These are phyloP conservation scores for Rhizophora apiculata DNA, from an alignment of 345 rosid species.

Conservation along the genomic window DNA sequence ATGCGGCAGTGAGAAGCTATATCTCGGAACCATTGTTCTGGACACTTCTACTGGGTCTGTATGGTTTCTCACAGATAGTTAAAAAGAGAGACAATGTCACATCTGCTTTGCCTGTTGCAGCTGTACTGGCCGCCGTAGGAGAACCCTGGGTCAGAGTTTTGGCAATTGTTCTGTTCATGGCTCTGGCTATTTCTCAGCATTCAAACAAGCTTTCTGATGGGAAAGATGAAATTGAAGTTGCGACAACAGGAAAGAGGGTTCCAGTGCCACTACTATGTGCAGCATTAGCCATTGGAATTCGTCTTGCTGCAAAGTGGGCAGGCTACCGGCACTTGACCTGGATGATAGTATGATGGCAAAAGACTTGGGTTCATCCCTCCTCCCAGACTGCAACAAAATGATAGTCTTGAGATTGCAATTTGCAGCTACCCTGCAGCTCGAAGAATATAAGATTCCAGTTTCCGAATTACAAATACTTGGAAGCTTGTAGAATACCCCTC, in stretches of 20 bases:
- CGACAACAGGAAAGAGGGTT: conserved; percentile 27
- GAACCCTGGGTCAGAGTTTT: conserved; percentile 83
- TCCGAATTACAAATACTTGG: too few species aligned
- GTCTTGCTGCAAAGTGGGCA: conserved; percentile 84
- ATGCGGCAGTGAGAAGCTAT: conserved; percentile 67
- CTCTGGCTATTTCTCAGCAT: conserved; percentile 65
- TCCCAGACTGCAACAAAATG: neutral
- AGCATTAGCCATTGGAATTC: conserved; percentile 78
- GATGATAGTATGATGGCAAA: conserved; percentile 59
- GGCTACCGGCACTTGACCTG: conserved; percentile 88
- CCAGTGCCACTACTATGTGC: conserved; percentile 65
- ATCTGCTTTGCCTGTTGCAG: conserved; percentile 70
- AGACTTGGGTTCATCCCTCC: neutral
- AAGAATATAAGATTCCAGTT: too few species aligned
- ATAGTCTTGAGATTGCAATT: neutral
- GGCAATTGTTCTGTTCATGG: conserved; percentile 48
- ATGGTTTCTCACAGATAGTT: conserved; percentile 52
- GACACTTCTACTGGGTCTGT: conserved; percentile 63
- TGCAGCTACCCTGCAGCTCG: neutral
- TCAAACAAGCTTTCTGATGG: conserved; percentile 39
- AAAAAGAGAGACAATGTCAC: conserved; percentile 78
- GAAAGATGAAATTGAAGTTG: conserved; percentile 42
- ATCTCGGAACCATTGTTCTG: conserved; percentile 79
- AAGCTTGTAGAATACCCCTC: too few species aligned
- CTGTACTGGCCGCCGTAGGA: conserved; percentile 78